Conservation (phyloP, 352 stramenopile genomes). For the Bremia lactucae region DNA sequence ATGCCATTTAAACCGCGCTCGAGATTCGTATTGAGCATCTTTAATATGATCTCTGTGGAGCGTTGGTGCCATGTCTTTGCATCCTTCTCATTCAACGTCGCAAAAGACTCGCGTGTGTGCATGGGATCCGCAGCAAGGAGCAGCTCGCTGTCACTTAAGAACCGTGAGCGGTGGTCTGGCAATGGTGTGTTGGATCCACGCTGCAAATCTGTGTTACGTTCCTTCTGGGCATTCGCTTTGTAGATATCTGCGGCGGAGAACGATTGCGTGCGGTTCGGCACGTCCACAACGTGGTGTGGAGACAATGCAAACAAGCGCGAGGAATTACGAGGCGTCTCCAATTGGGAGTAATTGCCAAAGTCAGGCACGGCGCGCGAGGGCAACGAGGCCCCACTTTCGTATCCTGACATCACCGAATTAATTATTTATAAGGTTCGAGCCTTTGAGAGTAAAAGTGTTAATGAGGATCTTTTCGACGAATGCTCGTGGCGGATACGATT, state of each 20-base stretch:
- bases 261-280: conserved; percentile 14
- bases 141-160: conserved; percentile 51
- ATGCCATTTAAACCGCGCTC: conserved; percentile 31
- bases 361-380: conserved; percentile 21
- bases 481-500: conserved; percentile 4
- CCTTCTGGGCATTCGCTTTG: conserved; percentile 17
- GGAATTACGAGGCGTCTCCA: conserved; percentile 18
- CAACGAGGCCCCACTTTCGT: conserved; percentile 21
- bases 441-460: too few species aligned
- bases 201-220: conserved; percentile 14
- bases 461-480: too few species aligned
- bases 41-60: conserved; percentile 31
- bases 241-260: conserved; percentile 24
- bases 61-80: conserved; percentile 41
- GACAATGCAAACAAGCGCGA: conserved; percentile 12
- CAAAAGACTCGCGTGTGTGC: conserved; percentile 39
- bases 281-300: conserved; percentile 16
- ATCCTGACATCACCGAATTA: conserved; percentile 21
- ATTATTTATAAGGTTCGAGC: not conserved
- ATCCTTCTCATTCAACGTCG: conserved; percentile 40
- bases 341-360: conserved; percentile 9
- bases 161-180: conserved; percentile 38
- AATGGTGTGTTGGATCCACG: conserved; percentile 3
- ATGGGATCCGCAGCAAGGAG: conserved; percentile 39
- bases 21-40: conserved; percentile 43